A percentile compares a stretch with the other conserved stretches of the same genome.
Evolutionary conservation across 2,329 filamentous ascomycete species (phyloP).

Genomic region (Hypoxylon sp.): DNA sequence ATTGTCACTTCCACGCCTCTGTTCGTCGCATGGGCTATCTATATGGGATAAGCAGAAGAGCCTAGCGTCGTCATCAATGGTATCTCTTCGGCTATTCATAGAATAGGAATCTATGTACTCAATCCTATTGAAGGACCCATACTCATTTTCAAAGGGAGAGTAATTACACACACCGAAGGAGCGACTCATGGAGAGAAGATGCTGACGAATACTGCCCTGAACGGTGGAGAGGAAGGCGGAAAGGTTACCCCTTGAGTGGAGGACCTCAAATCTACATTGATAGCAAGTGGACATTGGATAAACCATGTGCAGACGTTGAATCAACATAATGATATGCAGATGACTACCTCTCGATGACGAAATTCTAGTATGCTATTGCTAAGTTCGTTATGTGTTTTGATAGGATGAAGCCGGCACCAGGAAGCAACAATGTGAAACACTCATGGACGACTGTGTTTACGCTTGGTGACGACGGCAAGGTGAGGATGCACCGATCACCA

Average conservation of each 20-base stretch:
- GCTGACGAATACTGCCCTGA: slow-evolving; percentile 18
- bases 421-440: slow-evolving; percentile 29
- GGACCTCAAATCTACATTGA: slow-evolving; percentile 20
- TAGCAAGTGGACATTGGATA: background rate
- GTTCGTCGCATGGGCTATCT: no score
- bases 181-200: slow-evolving; percentile 24
- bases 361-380: slow-evolving; percentile 19
- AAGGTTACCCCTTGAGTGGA: slow-evolving; percentile 24
- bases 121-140: no score
- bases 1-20: no score
- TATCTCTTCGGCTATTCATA: no score
- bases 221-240: slow-evolving; percentile 10
- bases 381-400: slow-evolving; percentile 25
- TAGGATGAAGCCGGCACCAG: slow-evolving; percentile 12
- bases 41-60: no score
- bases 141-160: no score
- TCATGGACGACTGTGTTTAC: slow-evolving; percentile 29
- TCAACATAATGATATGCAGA: slow-evolving; percentile 11
- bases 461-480: slow-evolving; percentile 18
- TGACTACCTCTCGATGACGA: slow-evolving; percentile 23
- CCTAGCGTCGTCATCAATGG: no score
- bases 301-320: background rate
- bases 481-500: slow-evolving; percentile 24
- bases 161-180: slow-evolving; percentile 20
- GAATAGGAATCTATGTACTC: no score